Base-by-base conservation (phyloP, 495 filamentous ascomycete species). In the Choiromyces venosus region DNA sequence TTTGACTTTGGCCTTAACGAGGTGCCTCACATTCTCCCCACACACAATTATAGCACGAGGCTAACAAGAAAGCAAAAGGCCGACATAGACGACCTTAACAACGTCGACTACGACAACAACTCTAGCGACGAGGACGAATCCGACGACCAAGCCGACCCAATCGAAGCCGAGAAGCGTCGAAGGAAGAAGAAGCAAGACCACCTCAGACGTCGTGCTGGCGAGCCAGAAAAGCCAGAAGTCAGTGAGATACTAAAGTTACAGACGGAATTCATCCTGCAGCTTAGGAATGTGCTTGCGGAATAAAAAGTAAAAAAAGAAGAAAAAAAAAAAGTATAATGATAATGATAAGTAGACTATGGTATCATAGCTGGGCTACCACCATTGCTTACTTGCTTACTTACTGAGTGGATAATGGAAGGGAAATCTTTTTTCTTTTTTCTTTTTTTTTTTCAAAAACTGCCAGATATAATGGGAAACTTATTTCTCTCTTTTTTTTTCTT, bases 1-100 rank as follows among this genome's bases (percentile, higher is more conserved):
- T 89, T 86, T 72, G 94, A 97, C 82, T 99, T 99, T 83, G 96
- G 96, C 18, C 84, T 99, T 7, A 89, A 96, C 79, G 88, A 91
- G 82, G 90, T 92, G 85, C 76, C 85, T 75, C 19, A 37, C 40
- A 7, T 16, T 16, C 21, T 2, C 68, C 29, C 25, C 0, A 25
- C 19, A n/a, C 37, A 65, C n/a, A 66, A n/a, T 33, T 52, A 35
- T 37, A 4, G 16, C 33, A 4, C 33, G 21, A 16, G 66, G 21
- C 37, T 69, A 37, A 67, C 61, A 40, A n/a, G n/a, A n/a, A 25
- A 37, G 25, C 68, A 37, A 19, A 65, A 89, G 88, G 83, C 82
- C 73, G 93, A 97, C 81, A 83, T 97, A 19, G 89, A 93, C 80
- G 92, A 95, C 73, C 89, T 97, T 79, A 88, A 87, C 56, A 88